phyloP scores from a whole-genome alignment of 1,284 basidiomycete species.

The Termitomyces sp. region DNA sequence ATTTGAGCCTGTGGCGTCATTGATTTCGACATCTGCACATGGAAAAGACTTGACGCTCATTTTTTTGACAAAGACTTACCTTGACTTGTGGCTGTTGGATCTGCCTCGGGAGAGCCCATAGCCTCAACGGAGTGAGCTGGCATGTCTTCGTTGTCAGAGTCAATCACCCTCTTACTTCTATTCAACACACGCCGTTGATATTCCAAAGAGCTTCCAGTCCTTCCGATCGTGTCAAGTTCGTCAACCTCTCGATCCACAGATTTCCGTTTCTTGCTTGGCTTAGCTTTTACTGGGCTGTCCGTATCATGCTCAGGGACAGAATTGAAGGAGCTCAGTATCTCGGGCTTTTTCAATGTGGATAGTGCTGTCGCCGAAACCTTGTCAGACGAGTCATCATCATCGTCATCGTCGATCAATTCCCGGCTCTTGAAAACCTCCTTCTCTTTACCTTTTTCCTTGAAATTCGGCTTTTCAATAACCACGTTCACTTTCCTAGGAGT shows the following conservation, averaged over 20 bases:
- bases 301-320: conserved; percentile 16
- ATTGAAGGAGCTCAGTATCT: conserved; percentile 17
- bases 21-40: not conserved
- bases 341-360: conserved; percentile 7
- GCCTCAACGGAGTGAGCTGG: not conserved
- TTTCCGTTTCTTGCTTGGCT: conserved; percentile 10
- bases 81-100: conserved; percentile 1
- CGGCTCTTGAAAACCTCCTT: conserved; percentile 27
- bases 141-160: conserved; percentile 13
- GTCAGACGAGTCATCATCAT: conserved; percentile 19
- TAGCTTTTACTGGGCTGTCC: conserved; percentile 7
- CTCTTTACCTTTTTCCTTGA: conserved; percentile 21
- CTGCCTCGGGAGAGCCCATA: not conserved
- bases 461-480: conserved; percentile 19
- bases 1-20: not conserved
- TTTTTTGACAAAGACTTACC: not conserved
- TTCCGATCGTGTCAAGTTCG: not conserved
- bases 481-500: conserved; percentile 19
- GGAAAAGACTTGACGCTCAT: not conserved
- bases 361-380: conserved; percentile 1
- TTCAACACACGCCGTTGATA: not conserved
- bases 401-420: conserved; percentile 27
- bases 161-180: conserved; percentile 9
- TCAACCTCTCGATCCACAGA: conserved; percentile 1
- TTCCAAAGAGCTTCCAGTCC: not conserved